Percentiles rank a stretch among this genome's conserved stretches.
phyloP scores from a whole-genome alignment of 2,329 filamentous ascomycete genomes.

The Lecanicillium sp. region DNA sequence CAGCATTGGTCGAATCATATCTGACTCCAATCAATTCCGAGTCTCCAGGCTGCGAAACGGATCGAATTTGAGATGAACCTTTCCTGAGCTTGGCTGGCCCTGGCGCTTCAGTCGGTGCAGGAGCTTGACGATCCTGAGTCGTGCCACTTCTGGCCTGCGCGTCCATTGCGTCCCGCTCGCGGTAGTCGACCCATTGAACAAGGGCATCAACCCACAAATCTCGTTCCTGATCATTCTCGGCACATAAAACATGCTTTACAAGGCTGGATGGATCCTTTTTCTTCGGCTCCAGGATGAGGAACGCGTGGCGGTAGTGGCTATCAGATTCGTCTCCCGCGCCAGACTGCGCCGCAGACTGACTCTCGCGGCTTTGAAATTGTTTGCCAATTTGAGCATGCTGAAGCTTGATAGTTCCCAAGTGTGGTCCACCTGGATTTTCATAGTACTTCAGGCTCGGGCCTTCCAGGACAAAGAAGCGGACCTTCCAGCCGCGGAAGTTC shows the following conservation, averaged over 20 bases:
- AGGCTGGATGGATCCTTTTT: constrained; percentile 85
- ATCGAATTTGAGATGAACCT: constrained; percentile 18
- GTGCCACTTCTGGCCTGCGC: constrained; percentile 19
- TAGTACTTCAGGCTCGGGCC: constrained; percentile 73
- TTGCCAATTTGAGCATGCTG: constrained; percentile 88
- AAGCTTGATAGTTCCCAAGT: constrained; percentile 89
- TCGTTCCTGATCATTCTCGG: constrained; percentile 86
- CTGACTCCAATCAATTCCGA: constrained; percentile 48
- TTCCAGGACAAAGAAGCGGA: constrained; percentile 55
- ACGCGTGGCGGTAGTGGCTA: constrained; percentile 93
- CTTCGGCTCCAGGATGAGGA: constrained; percentile 90
- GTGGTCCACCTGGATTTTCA: constrained; percentile 80
- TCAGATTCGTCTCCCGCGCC: constrained; percentile 64
- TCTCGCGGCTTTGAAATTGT: constrained; percentile 50
- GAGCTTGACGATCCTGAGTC: constrained; percentile 26
- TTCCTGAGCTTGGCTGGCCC: constrained; percentile 21
- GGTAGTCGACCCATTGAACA: constrained; percentile 78
- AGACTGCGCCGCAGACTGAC: constrained; percentile 50
- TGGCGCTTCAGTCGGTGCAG: constrained; percentile 15
- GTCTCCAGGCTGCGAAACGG: constrained; percentile 27
- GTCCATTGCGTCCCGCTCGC: constrained; percentile 46
- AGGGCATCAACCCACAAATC: constrained; percentile 91
- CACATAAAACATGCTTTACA: constrained; percentile 89
- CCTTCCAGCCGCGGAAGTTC: constrained; percentile 99
- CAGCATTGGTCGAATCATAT: constrained; percentile 47